Base-by-base conservation (phyloP, 2,329 filamentous ascomycete species). In the Xylaria sp. region DNA sequence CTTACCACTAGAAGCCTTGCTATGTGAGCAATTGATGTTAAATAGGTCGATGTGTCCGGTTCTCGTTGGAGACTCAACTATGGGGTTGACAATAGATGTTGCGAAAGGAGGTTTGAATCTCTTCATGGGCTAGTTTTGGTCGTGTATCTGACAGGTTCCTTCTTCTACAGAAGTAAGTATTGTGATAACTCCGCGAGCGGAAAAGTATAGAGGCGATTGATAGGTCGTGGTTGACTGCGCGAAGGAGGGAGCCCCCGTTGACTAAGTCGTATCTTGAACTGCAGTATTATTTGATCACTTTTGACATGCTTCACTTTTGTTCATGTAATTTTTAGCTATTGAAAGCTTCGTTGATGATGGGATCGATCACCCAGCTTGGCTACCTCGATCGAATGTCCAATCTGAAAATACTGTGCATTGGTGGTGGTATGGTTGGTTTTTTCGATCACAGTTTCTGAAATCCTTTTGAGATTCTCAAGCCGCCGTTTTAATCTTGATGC, bases 251-350 rank as follows among this genome's bases (percentile, higher is more conserved):
- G 23, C 23, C 23, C 23, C 23, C 23, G 23, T 23, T 23, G 23
- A 23, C 23, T 23, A 23, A 23, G 23, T 23, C 23, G 23, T 23
- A 23, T 23, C 23, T 23, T 23, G n/a, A n/a, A n/a, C n/a, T n/a
- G n/a, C n/a, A n/a, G n/a, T n/a, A n/a, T 23, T 23, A 23, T 23
- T 23, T 23, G 23, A 23, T 23, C 23, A 2, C 23, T 23, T 23
- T 23, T 23, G 23, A 23, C 23, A 23, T 59, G 40, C n/a, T 64
- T 67, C 9, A 40, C 15, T 38, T 17, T 63, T 2, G 38, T 13
- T 23, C 51, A 46, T 38, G 59, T 46, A 5, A 64, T 38, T 23
- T 67, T 53, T 9, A 67, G 51, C 42, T 67, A 59, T 20, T 59
- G 51, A 23, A 67, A 23, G 5, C 15, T 53, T 33, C 33, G 42